Base-by-base conservation (phyloP, 1,284 basidiomycete genomes). In the Ganoderma boninense region DNA sequence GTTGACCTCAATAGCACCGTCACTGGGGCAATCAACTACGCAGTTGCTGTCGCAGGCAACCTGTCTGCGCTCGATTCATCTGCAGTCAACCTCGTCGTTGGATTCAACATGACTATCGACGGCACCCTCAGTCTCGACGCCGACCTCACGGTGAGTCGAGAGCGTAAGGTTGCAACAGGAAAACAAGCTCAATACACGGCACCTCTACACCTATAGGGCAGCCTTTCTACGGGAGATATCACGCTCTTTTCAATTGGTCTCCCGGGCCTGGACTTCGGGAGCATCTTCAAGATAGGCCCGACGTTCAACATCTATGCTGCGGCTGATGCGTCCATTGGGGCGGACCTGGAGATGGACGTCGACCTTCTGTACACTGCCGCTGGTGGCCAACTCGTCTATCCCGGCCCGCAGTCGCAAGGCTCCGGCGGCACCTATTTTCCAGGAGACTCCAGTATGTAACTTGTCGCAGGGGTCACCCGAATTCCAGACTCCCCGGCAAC, bases 351-450 rank as follows among this genome's bases (percentile, higher is more conserved):
- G 70, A 64, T 84, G 59, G 80, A 69, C 4, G 81, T 87, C 57
- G 84, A 80, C 26, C 72, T 87, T n/a, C 62, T 72, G n/a, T 79
- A 80, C 61, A 73, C 68, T 16, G 62, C 80, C 63, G 67, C 71
- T 38, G 79, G 82, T 14, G 84, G 83, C 1, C 75, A 83, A 62
- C 73, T 87, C 40, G 77, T 81, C 62, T 87, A 87, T 80, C 86
- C 86, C 10, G 78, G 80, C 0, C 13, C 38, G 8, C 4, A 42
- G 4, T 71, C 76, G 29, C 29, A 32, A 32, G 29, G 29, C 29
- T 73, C 44, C 57, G 14, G 46, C 46, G 78, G 75, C 1, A 61
- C 59, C 1, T 77, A 80, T 66, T 66, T 71, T 16, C 71, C 79
- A 6, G 38, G 38, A 38, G 38, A 38, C 38, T 38, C 46, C 46